Evolutionary conservation across 2,329 filamentous ascomycete genomes (phyloP), one percentile per base, ranked within the genome.

Genomic region (Aureobasidium sp.): DNA sequence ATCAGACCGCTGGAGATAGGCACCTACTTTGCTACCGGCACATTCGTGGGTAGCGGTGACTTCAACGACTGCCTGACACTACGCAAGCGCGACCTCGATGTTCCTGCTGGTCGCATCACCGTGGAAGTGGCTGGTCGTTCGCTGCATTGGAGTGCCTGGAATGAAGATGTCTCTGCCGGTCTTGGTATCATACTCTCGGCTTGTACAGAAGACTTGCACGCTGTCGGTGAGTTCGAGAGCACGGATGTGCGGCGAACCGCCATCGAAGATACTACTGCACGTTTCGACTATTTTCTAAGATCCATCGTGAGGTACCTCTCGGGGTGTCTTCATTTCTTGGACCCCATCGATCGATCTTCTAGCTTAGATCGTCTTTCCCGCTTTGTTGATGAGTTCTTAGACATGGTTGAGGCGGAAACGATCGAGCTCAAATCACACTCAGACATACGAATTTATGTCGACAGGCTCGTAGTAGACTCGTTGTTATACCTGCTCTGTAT

Each of bases 31-130:
- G 79, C 82, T 62, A 70, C 77, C 45, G 75, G 73, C 47, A 84
- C 81, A 4, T 81, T 85, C 62, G 73, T 85, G 61, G 83, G 83
- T 29, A 81, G 81, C 64, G 81, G 80, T 3, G 78, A 80, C 27
- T 77, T 85, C 49, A 67, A 70, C 17, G 74, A 73, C 37, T 77
- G 77, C 37, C 64, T 85, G 5, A 63, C 70, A 11, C 19, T 79
- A 11, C 53, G 60, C 21, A 64, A 68, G 7, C 71, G 78, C 42
- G 29, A 73, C 84, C 40, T 79, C 83, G 2, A 72, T 83, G 11
- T 87, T 86, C 66, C 68, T 83, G 1, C 72, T 87, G 49, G 77
- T 78, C 21, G 63, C 77, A 69, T 73, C 55, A 66, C 66, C 6
- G 70, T 84, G 21, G 64, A 66, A 8, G 63, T 77, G 33, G 68